Evolutionary conservation across 768 basidiomycete genomes (phyloP), one percentile per base, ranked within the genome.

Genomic region (Multifurca ochricompacta): DNA sequence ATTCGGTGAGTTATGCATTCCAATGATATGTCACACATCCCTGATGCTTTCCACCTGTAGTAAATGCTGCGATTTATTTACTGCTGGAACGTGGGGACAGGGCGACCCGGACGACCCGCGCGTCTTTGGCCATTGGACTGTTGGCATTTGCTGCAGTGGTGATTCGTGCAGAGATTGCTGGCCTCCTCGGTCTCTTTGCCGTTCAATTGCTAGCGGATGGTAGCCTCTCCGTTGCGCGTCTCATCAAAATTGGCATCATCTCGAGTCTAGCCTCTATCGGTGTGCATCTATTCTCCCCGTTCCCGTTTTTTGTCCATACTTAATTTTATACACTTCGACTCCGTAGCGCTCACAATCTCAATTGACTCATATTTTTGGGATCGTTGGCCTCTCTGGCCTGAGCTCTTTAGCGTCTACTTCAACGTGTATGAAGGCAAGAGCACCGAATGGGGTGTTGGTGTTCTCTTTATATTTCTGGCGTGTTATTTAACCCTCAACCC

Each of bases 331-430:
- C 37, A 16, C 6, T 31, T 7, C 14, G 31, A 13, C 37, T 3
- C 60, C 28, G 9, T 40, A 90, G 90, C 69, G 2, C 53, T 81
- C 2, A 88, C 88, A 0, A 63, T 83, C 1, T 11, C 64, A 0
- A 72, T 95, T 27, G 96, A 99, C 67, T 88, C 90, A 0, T 86
- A 85, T 70, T 87, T 95, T 68, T 97, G 95, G 92, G 65, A 75
- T 49, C 70, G 69, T 60, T 77, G 71, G 62, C 74, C 80, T 4
- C 65, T 94, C 0, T 97, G 93, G 94, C 94, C 96, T 0, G 96
- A 98, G 66, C 71, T 89, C 14, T 74, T 80, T 1, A 77, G 80
- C 0, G 59, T 94, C 10, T 82, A 82, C 59, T 99, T 91, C 73
- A 99, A 98, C 64, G 80, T 97, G 23, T 71, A 84, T 5, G 69